Evolutionary conservation across 495 filamentous ascomycete genomes (phyloP).

Genomic region (Aspergillus hancockii): DNA sequence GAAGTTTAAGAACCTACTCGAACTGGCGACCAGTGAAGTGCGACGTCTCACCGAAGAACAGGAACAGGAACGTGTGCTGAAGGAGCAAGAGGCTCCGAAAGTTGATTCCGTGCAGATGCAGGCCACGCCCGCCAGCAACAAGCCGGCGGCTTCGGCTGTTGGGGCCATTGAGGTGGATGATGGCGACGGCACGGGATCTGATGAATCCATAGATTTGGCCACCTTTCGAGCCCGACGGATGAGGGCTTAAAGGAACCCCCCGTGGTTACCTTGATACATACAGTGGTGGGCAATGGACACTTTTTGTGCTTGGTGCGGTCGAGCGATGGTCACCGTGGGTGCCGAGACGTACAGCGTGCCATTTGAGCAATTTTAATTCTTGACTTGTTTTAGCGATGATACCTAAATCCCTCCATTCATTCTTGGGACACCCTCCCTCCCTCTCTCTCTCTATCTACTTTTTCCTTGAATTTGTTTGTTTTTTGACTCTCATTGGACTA

Average conservation of each 20-base stretch:
- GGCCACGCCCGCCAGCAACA: conserved; percentile 9
- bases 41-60: conserved; percentile 40
- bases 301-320: too few species aligned
- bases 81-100: conserved; percentile 19
- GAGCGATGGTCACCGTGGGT: background rate
- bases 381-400: background rate
- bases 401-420: background rate
- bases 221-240: conserved; percentile 41
- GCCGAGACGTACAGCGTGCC: background rate
- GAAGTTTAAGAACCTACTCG: conserved; percentile 45
- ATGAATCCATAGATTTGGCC: conserved; percentile 44
- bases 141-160: conserved; percentile 13
- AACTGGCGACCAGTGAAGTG: conserved; percentile 43
- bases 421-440: background rate
- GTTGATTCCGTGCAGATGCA: conserved; percentile 19
- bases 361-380: background rate
- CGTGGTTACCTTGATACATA: background rate
- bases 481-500: background rate
- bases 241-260: conserved; percentile 1
- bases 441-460: background rate
- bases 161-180: conserved; percentile 49
- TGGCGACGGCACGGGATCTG: conserved; percentile 36
- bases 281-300: background rate
- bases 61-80: conserved; percentile 22
- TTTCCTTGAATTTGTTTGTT: background rate